A percentile compares a stretch with the other conserved stretches of the same genome.
phyloP scores from a whole-genome alignment of 495 filamentous ascomycete genomes.

The Annulohypoxylon maeteangense region DNA sequence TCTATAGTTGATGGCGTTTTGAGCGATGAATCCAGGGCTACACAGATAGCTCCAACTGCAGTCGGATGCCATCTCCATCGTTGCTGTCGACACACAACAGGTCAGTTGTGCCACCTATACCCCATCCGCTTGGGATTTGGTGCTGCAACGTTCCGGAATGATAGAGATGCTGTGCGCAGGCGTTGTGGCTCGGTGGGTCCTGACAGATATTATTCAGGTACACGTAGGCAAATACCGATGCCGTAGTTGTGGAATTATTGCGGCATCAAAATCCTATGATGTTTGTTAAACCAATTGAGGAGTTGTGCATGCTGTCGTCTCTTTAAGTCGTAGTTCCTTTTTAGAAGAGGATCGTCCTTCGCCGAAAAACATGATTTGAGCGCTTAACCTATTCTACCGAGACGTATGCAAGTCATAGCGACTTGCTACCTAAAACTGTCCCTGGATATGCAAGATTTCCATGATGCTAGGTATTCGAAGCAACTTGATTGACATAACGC shows the following conservation, averaged over 20 bases:
- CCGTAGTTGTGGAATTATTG: constrained; percentile 27
- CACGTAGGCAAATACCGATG: constrained; percentile 25
- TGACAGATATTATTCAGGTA: constrained; percentile 32
- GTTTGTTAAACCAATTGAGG: constrained; percentile 1
- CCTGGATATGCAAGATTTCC: constrained; percentile 2
- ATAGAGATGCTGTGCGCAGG: constrained; percentile 34
- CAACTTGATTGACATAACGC: background rate
- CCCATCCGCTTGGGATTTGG: constrained; percentile 40
- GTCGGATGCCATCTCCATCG: constrained; percentile 20
- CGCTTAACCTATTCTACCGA: background rate
- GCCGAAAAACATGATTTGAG: background rate
- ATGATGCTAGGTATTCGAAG: constrained; percentile 3
- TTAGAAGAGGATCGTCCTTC: background rate
- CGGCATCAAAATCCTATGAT: background rate
- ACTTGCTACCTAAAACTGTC: background rate
- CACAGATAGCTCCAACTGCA: background rate
- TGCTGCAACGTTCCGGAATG: constrained; percentile 40
- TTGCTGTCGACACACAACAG: constrained; percentile 35
- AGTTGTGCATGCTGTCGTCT: background rate
- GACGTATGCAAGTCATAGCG: constrained; percentile 12
- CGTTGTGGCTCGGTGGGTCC: constrained; percentile 35
- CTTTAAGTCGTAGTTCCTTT: background rate
- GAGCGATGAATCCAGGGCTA: background rate
- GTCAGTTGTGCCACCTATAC: constrained; percentile 32
- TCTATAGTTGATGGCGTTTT: background rate